phyloP scores from a whole-genome alignment of 768 basidiomycete species.

The Termitomyces heimii region DNA sequence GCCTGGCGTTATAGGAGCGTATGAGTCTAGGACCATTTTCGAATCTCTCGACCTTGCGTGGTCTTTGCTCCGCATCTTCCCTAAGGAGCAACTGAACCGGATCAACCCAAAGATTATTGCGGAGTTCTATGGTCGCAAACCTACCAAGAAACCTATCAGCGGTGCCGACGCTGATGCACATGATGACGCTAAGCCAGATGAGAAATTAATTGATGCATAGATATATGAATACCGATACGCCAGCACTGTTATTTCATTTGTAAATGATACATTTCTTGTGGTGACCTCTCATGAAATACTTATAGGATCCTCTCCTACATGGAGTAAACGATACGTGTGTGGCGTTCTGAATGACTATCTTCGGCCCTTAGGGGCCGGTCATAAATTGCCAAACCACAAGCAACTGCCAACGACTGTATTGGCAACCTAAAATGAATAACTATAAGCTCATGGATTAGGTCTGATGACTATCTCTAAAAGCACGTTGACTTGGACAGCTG shows the following conservation, averaged over 20 bases:
- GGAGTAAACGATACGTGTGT: conserved; percentile 2
- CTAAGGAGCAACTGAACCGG: conserved; percentile 96
- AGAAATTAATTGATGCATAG: conserved; percentile 64
- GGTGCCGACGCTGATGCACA: conserved; percentile 41
- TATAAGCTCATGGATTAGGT: neutral
- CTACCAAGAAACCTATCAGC: conserved; percentile 54
- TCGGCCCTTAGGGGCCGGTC: neutral
- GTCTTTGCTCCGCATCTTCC: conserved; percentile 96
- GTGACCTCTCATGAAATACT: conserved; percentile 3
- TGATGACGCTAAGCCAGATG: conserved; percentile 31
- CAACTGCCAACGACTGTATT: neutral
- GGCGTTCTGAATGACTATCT: conserved; percentile 2
- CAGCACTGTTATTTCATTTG: conserved; percentile 9
- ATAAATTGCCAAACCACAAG: neutral
- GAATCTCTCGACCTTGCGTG: conserved; percentile 97
- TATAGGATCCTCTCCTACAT: neutral
- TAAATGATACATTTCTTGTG: conserved; percentile 4
- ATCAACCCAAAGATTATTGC: conserved; percentile 95
- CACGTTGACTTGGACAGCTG: neutral
- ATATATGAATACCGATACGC: conserved; percentile 12
- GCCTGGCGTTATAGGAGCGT: conserved; percentile 52
- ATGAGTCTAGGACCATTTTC: conserved; percentile 94
- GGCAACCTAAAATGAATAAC: neutral
- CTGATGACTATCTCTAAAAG: neutral
- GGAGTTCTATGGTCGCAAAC: conserved; percentile 89